A percentile compares a stretch with the other conserved stretches of the same genome.
Conservation (phyloP, 2,329 filamentous ascomycete genomes). For the Penicillium brevicompactum region DNA sequence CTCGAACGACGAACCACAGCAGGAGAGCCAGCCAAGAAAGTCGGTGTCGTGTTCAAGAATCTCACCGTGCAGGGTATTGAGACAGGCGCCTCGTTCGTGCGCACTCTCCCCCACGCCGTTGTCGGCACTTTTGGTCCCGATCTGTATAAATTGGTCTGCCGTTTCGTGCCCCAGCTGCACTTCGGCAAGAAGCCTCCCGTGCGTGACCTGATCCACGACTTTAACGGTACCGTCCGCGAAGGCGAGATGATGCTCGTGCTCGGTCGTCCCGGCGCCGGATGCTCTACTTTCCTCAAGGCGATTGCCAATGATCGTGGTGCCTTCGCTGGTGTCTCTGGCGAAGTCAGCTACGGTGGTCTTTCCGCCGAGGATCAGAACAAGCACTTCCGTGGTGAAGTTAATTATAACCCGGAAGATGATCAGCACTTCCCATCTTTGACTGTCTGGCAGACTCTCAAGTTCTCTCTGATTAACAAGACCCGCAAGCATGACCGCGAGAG, state of each 20-base stretch:
- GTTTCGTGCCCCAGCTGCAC: conserved; percentile 55
- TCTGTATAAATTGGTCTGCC: conserved; percentile 65
- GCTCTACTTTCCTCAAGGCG: conserved; percentile 75
- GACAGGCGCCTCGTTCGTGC: conserved; percentile 67
- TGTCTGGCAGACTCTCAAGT: conserved; percentile 76
- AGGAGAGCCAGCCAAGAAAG: conserved; percentile 70
- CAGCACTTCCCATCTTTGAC: conserved; percentile 73
- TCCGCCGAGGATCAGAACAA: conserved; percentile 67
- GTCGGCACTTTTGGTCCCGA: conserved; percentile 80
- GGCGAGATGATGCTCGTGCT: conserved; percentile 75
- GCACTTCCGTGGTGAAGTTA: conserved; percentile 73
- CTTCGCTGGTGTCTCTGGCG: conserved; percentile 68
- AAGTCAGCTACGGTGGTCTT: conserved; percentile 73
- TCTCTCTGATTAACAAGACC: conserved; percentile 75
- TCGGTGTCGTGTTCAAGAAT: conserved; percentile 76
- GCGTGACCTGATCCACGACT: conserved; percentile 64
- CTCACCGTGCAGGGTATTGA: conserved; percentile 73
- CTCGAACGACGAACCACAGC: conserved; percentile 70
- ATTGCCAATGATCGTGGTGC: conserved; percentile 69
- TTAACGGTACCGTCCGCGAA: conserved; percentile 66
- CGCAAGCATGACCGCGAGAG: conserved; percentile 65
- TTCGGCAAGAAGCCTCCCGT: conserved; percentile 53
- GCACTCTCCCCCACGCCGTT: conserved; percentile 72
- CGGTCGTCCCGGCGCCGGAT: conserved; percentile 73
- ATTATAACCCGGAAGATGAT: conserved; percentile 78